Evolutionary conservation across 2,329 filamentous ascomycete species (phyloP), one percentile per base, ranked within the genome.

Genomic region (Decorospora gaudefroyi): DNA sequence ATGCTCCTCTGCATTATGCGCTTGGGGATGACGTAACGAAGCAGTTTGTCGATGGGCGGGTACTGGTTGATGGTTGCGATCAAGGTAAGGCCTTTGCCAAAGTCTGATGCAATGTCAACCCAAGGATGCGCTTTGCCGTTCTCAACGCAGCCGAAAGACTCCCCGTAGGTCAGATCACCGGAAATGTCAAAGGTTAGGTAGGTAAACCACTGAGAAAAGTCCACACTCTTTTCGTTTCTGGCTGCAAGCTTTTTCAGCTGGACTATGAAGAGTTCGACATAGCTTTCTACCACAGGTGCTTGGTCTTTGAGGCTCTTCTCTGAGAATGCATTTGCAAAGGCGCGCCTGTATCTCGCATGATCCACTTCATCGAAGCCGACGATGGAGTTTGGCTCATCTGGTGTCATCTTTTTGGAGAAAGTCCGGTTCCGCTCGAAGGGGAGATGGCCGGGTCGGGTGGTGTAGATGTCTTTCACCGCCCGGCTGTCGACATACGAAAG

Each of bases 81-180:
- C 25, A 68, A 57, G 0, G 57, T 51, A 10, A 67, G 49, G 1
- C 57, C 63, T 47, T 61, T 65, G 3, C 59, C 63, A 27, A 64
- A 64, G 9, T 54, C 60, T 10, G 54, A 44, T 0, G 54, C 49
- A 7, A 65, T 51, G 4, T 57, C 59, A 3, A 76, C 69, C 69
- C 71, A 76, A 4, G 65, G 62, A 46, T 75, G 68, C 15, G 67
- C 67, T 9, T 66, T 57, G 2, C 57, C 61, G 3, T 61, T 59
- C 17, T 64, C 51, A 2, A 77, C 51, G 30, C 70, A 72, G 11
- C 62, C 57, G 32, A 75, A 76, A 1, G 76, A 72, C 11, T 76
- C 72, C 0, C 78, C 78, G 48, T 81, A 81, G 0, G 78, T 75
- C 13, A 81, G 68, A 51, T 77, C 75, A 13, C 74, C 74, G 38